Evolutionary conservation across 2,329 filamentous ascomycete genomes (phyloP).

Genomic region (Ascochyta pisi): DNA sequence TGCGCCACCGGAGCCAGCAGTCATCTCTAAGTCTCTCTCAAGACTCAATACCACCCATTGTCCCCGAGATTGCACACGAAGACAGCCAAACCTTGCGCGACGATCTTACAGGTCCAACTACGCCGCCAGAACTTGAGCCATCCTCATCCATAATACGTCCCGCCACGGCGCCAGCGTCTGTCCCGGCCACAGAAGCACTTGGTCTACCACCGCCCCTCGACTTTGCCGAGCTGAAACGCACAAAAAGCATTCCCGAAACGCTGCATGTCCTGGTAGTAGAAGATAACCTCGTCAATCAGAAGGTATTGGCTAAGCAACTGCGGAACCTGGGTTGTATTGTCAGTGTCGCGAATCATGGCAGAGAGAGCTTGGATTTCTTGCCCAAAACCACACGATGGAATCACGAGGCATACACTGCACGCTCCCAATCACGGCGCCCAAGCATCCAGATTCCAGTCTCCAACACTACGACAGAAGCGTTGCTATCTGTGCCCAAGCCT

Average conservation of each 20-base stretch:
- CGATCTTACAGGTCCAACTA: neutral
- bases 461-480: constrained; percentile 11
- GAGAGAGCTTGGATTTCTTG: constrained; percentile 47
- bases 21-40: constrained; percentile 9
- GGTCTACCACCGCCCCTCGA: constrained; percentile 15
- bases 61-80: neutral
- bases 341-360: constrained; percentile 49
- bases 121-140: neutral
- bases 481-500: neutral
- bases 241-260: constrained; percentile 15
- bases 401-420: neutral
- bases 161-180: neutral
- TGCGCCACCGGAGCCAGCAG: constrained; percentile 24
- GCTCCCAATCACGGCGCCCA: neutral
- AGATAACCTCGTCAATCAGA: constrained; percentile 53
- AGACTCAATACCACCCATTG: constrained; percentile 1
- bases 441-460: constrained; percentile 58
- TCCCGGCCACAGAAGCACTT: constrained; percentile 5
- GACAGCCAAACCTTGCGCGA: constrained; percentile 3
- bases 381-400: constrained; percentile 36
- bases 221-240: constrained; percentile 15
- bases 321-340: constrained; percentile 47
- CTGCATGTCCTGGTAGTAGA: constrained; percentile 44
- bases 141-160: neutral
- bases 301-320: constrained; percentile 51